Evolutionary conservation across 441 rosid genomes (phyloP).

Genomic region (Aleurites moluccanus): DNA sequence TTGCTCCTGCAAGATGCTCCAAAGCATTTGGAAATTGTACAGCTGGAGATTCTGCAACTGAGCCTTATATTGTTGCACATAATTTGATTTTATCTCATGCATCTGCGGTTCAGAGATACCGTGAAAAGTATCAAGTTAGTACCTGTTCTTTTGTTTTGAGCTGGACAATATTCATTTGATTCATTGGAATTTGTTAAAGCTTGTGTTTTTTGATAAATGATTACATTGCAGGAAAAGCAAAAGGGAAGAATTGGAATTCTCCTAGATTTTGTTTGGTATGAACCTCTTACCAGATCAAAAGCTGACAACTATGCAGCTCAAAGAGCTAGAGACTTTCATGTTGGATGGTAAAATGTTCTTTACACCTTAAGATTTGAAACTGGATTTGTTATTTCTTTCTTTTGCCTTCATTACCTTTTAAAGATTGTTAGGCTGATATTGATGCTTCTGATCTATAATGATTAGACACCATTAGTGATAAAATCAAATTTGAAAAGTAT

Average conservation of each 20-base stretch:
- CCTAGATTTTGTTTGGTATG: constrained; percentile 93
- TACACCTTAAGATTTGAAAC: background rate
- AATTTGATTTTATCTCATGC: constrained; percentile 78
- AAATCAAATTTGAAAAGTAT: too few species aligned
- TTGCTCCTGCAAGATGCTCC: constrained; percentile 89
- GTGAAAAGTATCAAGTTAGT: constrained; percentile 62
- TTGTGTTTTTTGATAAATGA: background rate
- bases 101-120: constrained; percentile 78
- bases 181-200: background rate
- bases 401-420: too few species aligned
- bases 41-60: constrained; percentile 76
- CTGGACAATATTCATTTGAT: background rate
- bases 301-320: constrained; percentile 89
- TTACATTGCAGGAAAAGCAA: constrained; percentile 51
- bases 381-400: background rate
- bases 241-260: constrained; percentile 91
- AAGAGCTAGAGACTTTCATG: constrained; percentile 93
- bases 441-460: background rate
- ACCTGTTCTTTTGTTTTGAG: background rate
- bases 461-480: background rate
- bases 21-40: constrained; percentile 81
- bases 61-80: constrained; percentile 85
- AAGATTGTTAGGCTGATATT: background rate
- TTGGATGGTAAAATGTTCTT: constrained; percentile 70
- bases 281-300: constrained; percentile 85